Conservation (phyloP, 495 filamentous ascomycete species). For the Xylaria grammica region DNA sequence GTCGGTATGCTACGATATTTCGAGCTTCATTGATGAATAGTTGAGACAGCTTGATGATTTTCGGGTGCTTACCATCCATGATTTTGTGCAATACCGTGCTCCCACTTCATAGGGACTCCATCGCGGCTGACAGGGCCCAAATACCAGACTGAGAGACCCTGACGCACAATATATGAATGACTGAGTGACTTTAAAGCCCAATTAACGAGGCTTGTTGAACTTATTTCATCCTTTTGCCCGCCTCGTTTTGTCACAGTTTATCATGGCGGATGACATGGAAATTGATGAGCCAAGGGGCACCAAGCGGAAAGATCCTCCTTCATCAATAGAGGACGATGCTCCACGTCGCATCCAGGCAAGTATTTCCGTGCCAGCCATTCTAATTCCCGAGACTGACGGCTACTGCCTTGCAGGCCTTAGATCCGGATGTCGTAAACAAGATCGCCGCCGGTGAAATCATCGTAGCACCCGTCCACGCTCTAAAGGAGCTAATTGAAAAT, state of each 20-base stretch:
- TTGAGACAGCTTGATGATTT: background rate
- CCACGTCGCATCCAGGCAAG: slow-evolving; percentile 71
- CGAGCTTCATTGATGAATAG: background rate
- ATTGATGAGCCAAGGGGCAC: slow-evolving; percentile 58
- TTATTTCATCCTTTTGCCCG: background rate
- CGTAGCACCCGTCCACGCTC: slow-evolving; percentile 92
- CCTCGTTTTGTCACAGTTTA: background rate
- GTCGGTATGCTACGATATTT: background rate
- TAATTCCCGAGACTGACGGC: slow-evolving; percentile 23
- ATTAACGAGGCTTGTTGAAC: background rate
- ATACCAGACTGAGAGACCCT: slow-evolving; percentile 13
- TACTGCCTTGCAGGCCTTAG: slow-evolving; percentile 66
- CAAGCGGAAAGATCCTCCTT: slow-evolving; percentile 62
- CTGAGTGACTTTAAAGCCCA: background rate
- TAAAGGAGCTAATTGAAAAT: slow-evolving; percentile 98
- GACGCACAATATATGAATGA: too few relatives aligned
- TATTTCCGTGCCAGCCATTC: slow-evolving; percentile 18
- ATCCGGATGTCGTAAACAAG: slow-evolving; percentile 97
- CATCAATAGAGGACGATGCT: slow-evolving; percentile 49
- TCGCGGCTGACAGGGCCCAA: background rate
- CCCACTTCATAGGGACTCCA: background rate
- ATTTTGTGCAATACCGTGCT: background rate
- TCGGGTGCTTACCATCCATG: background rate
- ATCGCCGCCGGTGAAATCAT: slow-evolving; percentile 99
- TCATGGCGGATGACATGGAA: slow-evolving; percentile 57